phyloP scores from a whole-genome alignment of 768 basidiomycete species.

The Termitomyces sp. region DNA sequence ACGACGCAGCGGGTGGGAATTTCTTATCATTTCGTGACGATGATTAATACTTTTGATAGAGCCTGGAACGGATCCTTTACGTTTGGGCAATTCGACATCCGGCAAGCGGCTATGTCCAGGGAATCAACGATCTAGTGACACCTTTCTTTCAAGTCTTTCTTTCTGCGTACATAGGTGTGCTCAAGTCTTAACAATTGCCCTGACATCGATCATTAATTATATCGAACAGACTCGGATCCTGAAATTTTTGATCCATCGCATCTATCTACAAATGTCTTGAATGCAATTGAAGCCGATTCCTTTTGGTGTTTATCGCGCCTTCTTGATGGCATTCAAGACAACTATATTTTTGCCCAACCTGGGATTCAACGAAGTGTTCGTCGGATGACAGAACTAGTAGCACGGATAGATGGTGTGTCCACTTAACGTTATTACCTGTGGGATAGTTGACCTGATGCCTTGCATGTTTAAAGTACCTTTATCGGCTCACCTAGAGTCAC shows the following conservation, averaged over 20 bases:
- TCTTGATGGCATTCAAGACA: conserved; percentile 96
- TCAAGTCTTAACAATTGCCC: background rate
- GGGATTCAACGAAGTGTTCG: conserved; percentile 93
- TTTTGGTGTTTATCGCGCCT: conserved; percentile 98
- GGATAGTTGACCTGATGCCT: background rate
- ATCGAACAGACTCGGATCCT: conserved; percentile 75
- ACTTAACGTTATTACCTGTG: background rate
- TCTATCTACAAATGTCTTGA: conserved; percentile 66
- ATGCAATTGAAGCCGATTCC: conserved; percentile 93
- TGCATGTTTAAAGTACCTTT: conserved; percentile 62
- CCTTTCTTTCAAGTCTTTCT: conserved; percentile 99
- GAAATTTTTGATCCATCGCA: conserved; percentile 80
- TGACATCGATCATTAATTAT: conserved; percentile 5
- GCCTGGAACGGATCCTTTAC: conserved; percentile 91
- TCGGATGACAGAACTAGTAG: conserved; percentile 91
- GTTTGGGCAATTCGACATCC: conserved; percentile 99
- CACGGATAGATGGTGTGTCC: conserved; percentile 76
- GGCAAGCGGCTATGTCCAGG: conserved; percentile 97
- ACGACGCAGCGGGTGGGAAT: conserved; percentile 82
- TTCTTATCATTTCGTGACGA: background rate
- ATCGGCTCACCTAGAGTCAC: conserved; percentile 78
- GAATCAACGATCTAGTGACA: conserved; percentile 97
- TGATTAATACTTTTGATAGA: conserved; percentile 42
- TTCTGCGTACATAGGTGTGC: conserved; percentile 86
- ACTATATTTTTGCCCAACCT: conserved; percentile 95